Conservation (phyloP, 306 rosid genomes). For the Datisca glomerata region DNA sequence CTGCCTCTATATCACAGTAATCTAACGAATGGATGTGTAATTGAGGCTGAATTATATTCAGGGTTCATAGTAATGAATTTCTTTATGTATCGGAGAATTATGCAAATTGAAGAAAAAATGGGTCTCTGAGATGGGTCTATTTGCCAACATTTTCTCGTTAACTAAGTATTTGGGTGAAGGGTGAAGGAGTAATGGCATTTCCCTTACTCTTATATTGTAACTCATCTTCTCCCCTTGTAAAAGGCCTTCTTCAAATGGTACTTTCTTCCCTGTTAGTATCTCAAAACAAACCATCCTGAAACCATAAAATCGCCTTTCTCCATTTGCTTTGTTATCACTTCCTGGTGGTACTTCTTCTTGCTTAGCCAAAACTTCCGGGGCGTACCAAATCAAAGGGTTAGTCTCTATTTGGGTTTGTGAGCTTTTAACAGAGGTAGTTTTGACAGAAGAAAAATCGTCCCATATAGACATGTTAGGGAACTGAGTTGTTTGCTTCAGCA, state of each 20-base stretch:
- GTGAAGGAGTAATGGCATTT: conserved; percentile 80
- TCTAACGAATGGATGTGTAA: conserved; percentile 41
- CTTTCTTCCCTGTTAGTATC: conserved; percentile 78
- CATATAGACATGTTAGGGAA: too few relatives aligned
- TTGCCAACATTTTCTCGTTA: conserved; percentile 79
- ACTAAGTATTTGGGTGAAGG: conserved; percentile 78
- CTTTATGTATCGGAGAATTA: conserved; percentile 62
- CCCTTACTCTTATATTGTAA: conserved; percentile 62
- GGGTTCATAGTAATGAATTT: conserved; percentile 62
- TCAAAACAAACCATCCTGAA: conserved; percentile 86
- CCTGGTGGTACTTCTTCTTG: conserved; percentile 28
- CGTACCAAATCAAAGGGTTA: conserved; percentile 58
- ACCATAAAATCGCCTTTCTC: conserved; percentile 86
- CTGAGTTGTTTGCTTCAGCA: too few relatives aligned
- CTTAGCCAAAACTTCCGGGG: conserved; percentile 73
- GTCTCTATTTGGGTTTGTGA: conserved; percentile 20
- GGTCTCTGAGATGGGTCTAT: conserved; percentile 65
- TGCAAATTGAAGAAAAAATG: conserved; percentile 71
- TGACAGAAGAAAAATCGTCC: conserved; percentile 33
- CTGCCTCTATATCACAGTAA: conserved; percentile 54
- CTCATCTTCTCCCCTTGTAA: conserved; percentile 63
- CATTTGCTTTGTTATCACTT: conserved; percentile 23
- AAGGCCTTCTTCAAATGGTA: conserved; percentile 71
- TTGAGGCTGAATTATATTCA: conserved; percentile 32
- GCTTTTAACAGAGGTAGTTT: conserved; percentile 10